Evolutionary conservation across 495 filamentous ascomycete genomes (phyloP), one percentile per base, ranked within the genome.

Genomic region (Sabuloglossum arenarium): DNA sequence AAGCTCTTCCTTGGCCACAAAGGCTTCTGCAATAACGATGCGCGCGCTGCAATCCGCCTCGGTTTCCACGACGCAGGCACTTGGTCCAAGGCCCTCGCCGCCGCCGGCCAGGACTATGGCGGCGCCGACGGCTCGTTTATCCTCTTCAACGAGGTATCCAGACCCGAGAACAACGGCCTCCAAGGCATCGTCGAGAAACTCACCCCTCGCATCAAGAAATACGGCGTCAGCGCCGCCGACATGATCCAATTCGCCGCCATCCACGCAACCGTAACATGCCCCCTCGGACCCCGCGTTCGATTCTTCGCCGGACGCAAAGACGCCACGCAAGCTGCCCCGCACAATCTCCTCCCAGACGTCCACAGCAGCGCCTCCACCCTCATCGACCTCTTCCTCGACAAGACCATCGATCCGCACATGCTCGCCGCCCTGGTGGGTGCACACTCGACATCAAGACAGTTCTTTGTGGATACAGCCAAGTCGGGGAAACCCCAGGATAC

Each of bases 401-500:
- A 77, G 65, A 75, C 74, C 0, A 71, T 78, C 59, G 62, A 66
- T 25, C 57, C 71, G 6, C 60, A 62, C 32, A 71, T 68, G 46
- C 64, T 76, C 0, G 70, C 70, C 0, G 73, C 74, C 0, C 65
- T 78, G 6, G 61, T 78, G 0, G 75, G 75, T 27, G 72, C 75
- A 0, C 75, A 78, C 62, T 71, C 71, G 5, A 66, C 66, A 12
- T 63, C 64, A 46, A 67, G 66, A 56, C 73, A 77, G 59, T 66
- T 62, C 27, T 71, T 70, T 58, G 67, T 72, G 29, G 64, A 77
- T 60, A 46, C 64, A 1, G 53, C 63, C 24, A 61, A 64, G 21
- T 46, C 57, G 23, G 61, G 60, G 24, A 66, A 67, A 43, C 61
- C 73, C 2, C 71, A 72, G 58, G 71, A 74, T 56, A 61, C 50